phyloP scores from a whole-genome alignment of 129 eudicot genomes.

The Lactuca saligna region DNA sequence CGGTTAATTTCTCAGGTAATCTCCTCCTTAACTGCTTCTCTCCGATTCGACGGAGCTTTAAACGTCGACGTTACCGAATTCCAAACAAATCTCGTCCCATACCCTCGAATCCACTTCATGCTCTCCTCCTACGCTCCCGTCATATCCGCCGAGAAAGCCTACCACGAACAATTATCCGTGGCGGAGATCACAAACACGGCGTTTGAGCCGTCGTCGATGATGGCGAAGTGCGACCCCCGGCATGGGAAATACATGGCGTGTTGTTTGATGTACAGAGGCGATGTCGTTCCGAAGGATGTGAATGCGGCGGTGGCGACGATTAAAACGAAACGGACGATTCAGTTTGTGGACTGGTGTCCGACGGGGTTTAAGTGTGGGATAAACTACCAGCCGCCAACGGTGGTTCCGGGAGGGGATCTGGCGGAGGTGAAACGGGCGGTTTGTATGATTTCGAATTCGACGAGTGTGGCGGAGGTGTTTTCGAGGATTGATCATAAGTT shows the following conservation, averaged over 20 bases:
- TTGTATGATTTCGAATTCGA: slow-evolving; percentile 54
- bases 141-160: slow-evolving; percentile 51
- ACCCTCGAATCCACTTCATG: slow-evolving; percentile 56
- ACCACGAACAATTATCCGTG: slow-evolving; percentile 48
- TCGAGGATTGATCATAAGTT: slow-evolving; percentile 45
- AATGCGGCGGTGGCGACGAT: slow-evolving; percentile 53
- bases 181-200: slow-evolving; percentile 54
- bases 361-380: slow-evolving; percentile 55
- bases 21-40: slow-evolving; percentile 46
- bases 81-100: slow-evolving; percentile 51
- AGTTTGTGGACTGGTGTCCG: slow-evolving; percentile 35
- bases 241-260: slow-evolving; percentile 16
- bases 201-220: slow-evolving; percentile 54
- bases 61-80: slow-evolving; percentile 52
- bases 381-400: slow-evolving; percentile 56
- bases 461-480: slow-evolving; percentile 52
- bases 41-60: slow-evolving; percentile 50
- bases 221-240: slow-evolving; percentile 53
- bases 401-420: slow-evolving; percentile 50
- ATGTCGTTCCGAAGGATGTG: slow-evolving; percentile 54
- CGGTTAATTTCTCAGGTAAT: slow-evolving; percentile 58
- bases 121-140: slow-evolving; percentile 47
- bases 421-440: slow-evolving; percentile 51
- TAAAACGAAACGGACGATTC: slow-evolving; percentile 52
- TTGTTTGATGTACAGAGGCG: slow-evolving; percentile 6